Base-by-base conservation (phyloP, 768 basidiomycete genomes). In the Pleurotus platypus region DNA sequence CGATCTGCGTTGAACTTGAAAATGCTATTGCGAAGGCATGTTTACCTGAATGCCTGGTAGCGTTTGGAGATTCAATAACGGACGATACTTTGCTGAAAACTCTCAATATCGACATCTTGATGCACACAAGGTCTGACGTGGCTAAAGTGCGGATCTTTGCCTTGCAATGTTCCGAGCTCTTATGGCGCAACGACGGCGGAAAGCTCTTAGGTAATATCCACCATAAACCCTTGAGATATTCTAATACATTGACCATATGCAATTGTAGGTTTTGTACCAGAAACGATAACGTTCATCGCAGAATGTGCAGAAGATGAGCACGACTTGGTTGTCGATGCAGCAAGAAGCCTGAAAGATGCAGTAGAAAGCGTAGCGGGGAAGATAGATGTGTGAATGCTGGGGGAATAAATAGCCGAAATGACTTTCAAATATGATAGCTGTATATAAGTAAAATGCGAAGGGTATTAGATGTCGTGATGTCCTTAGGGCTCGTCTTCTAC, bases 261-360 rank as follows among this genome's bases (percentile, higher is more conserved):
- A 7, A 39, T 49, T 43, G 38, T 62, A 91, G 91, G 87, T 9
- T 89, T 92, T 63, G 85, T 82, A 13, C 75, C 85, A 8, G 94
- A 96, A 68, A 89, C 92, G 26, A 77, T 89, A 15, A 87, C 90
- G 24, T 94, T 96, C 72, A 86, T 96, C 55, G 85, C 85, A 3
- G 94, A 96, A 69, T 90, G 86, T 65, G 82, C 84, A 3, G 92
- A 94, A 71, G 93, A 96, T 65, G 94, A 94, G 62, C 87, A 93
- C 67, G 90, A 92, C 61, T 78, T 78, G 57, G 91, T 95, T 13
- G 89, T 92, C 3, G 78, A 75, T 57, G 85, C 85, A 62, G 82
- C 87, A 15, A 81, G 85, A 60, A 78, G 70, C 61, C 73, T 92
- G 70, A 92, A 88, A 69, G 73, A 79, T 70, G 82, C 83, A 3